phyloP scores from a whole-genome alignment of 331 rosid genomes.

The Malus hybrid region DNA sequence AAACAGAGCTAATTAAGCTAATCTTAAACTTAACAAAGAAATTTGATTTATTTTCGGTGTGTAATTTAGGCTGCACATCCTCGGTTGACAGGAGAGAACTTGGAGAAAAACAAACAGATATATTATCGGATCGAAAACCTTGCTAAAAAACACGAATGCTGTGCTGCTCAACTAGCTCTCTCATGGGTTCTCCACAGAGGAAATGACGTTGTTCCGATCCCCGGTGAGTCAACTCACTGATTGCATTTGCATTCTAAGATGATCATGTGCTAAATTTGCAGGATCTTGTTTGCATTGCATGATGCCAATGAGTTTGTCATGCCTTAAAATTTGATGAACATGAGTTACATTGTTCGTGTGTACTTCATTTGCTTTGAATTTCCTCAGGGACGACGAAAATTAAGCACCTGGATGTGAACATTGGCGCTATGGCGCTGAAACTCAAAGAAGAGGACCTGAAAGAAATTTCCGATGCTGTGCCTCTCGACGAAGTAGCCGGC shows the following conservation, averaged over 20 bases:
- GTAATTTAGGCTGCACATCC: constrained; percentile 28
- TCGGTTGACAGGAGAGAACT: constrained; percentile 41
- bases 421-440: constrained; percentile 23
- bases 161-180: constrained; percentile 39
- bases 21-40: no score
- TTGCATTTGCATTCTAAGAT: no score
- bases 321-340: not conserved
- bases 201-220: constrained; percentile 55
- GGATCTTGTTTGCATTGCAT: no score
- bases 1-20: not conserved
- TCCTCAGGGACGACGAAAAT: constrained; percentile 37
- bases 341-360: not conserved
- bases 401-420: constrained; percentile 29
- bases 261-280: no score
- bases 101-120: constrained; percentile 43
- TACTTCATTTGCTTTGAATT: not conserved
- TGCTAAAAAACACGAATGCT: constrained; percentile 24
- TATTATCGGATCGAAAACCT: constrained; percentile 32
- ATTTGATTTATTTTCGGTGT: not conserved
- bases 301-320: not conserved
- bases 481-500: constrained; percentile 30
- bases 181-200: constrained; percentile 54
- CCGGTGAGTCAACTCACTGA: constrained; percentile 27
- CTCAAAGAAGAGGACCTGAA: constrained; percentile 22
- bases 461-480: constrained; percentile 26